phyloP scores from a whole-genome alignment of 2,329 filamentous ascomycete species.

The Hypoxylon sp. region DNA sequence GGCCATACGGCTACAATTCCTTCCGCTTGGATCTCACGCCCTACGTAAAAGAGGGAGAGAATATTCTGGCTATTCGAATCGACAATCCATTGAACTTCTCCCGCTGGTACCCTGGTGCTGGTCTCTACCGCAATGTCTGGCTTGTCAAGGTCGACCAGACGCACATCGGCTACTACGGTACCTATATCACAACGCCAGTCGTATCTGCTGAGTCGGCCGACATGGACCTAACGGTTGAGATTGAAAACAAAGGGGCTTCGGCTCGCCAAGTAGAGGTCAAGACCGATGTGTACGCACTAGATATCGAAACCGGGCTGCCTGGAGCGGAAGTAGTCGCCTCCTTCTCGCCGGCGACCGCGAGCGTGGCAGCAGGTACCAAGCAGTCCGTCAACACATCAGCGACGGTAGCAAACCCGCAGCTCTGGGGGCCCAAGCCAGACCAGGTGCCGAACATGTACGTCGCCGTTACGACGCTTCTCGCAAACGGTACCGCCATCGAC shows the following conservation, averaged over 20 bases:
- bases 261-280: constrained; percentile 53
- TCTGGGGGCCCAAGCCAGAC: constrained; percentile 61
- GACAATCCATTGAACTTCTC: constrained; percentile 62
- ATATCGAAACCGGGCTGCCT: constrained; percentile 49
- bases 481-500: constrained; percentile 51
- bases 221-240: constrained; percentile 57
- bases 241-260: constrained; percentile 58
- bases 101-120: constrained; percentile 66
- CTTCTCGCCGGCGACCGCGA: constrained; percentile 48
- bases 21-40: constrained; percentile 38
- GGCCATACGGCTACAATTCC: constrained; percentile 56
- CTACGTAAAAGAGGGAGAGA: constrained; percentile 44
- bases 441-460: constrained; percentile 62
- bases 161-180: constrained; percentile 64
- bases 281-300: constrained; percentile 56
- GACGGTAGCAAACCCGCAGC: constrained; percentile 53
- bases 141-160: constrained; percentile 59
- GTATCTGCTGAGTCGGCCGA: constrained; percentile 60
- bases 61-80: constrained; percentile 62
- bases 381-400: constrained; percentile 52
- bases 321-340: constrained; percentile 50
- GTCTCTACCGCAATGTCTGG: constrained; percentile 67
- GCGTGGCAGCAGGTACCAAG: constrained; percentile 50
- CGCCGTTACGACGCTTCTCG: constrained; percentile 56
- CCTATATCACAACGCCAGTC: constrained; percentile 59